Percentiles rank a stretch among this genome's conserved stretches.
Evolutionary conservation across 441 rosid genomes (phyloP).

Genomic region (Bocquillonia castaneifolia): DNA sequence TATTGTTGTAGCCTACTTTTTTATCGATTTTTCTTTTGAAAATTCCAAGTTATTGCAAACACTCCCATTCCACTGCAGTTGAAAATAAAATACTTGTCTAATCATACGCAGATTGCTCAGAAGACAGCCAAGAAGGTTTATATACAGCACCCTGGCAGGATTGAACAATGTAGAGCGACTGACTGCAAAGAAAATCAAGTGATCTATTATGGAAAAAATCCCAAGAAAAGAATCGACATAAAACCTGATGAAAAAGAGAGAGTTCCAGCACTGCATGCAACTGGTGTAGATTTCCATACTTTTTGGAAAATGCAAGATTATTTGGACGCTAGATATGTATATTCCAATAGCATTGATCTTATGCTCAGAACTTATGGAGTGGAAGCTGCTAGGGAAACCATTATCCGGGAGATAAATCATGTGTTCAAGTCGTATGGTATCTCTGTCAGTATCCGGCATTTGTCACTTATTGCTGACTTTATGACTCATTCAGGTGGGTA

Average conservation of each 20-base stretch:
- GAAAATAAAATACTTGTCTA: slow-evolving; percentile 8
- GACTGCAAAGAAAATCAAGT: slow-evolving; percentile 70
- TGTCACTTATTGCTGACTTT: slow-evolving; percentile 80
- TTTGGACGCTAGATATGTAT: slow-evolving; percentile 72
- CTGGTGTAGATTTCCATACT: slow-evolving; percentile 69
- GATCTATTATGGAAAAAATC: slow-evolving; percentile 70
- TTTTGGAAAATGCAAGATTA: slow-evolving; percentile 67
- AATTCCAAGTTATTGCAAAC: not conserved
- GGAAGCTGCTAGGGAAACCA: slow-evolving; percentile 90
- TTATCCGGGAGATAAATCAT: slow-evolving; percentile 77
- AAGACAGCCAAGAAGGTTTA: slow-evolving; percentile 81
- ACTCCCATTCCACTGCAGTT: not conserved
- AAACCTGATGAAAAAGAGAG: slow-evolving; percentile 48
- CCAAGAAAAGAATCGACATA: slow-evolving; percentile 55
- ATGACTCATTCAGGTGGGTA: slow-evolving; percentile 88
- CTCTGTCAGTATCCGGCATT: slow-evolving; percentile 69
- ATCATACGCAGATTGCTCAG: slow-evolving; percentile 61
- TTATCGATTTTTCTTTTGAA: slow-evolving; percentile 1
- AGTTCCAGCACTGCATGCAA: slow-evolving; percentile 62
- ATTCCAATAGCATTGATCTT: slow-evolving; percentile 71
- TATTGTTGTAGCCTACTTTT: no score
- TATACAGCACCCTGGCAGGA: slow-evolving; percentile 75
- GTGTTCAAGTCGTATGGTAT: slow-evolving; percentile 81
- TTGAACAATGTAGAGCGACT: slow-evolving; percentile 48
- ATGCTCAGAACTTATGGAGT: slow-evolving; percentile 79